These are phyloP conservation scores for Jatropha curcas DNA, from an alignment of 345 rosid species.

Conservation along the genomic window DNA sequence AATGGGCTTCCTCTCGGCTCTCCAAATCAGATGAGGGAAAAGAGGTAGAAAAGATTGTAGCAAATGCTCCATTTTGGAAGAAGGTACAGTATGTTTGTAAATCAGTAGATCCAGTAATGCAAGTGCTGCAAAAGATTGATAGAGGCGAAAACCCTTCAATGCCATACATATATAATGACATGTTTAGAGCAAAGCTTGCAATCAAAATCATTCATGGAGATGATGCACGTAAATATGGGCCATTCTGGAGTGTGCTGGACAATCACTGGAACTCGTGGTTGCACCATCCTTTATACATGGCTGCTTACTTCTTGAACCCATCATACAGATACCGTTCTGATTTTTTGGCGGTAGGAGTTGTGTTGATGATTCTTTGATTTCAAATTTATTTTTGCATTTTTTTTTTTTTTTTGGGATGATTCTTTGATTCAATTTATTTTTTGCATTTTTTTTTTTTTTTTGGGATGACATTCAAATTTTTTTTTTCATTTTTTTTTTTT, in stretches of 20 bases:
- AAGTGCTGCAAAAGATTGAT: constrained; percentile 39
- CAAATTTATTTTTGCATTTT: neutral
- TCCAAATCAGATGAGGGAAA: constrained; percentile 43
- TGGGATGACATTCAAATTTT: too few relatives aligned
- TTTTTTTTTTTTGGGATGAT: too few relatives aligned
- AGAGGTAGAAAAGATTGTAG: constrained; percentile 43
- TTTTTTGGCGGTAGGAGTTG: constrained; percentile 60
- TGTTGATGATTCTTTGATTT: constrained; percentile 9
- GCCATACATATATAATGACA: constrained; percentile 40
- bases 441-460: too few relatives aligned
- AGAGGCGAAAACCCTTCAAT: constrained; percentile 34
- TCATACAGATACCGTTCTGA: constrained; percentile 74
- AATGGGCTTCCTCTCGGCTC: constrained; percentile 38
- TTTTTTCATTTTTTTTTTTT: neutral
- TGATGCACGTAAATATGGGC: constrained; percentile 59
- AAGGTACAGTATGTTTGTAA: constrained; percentile 34
- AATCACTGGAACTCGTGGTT: constrained; percentile 66
- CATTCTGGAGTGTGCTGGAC: constrained; percentile 81
- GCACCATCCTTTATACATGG: constrained; percentile 82
- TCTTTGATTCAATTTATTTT: constrained; percentile 1
- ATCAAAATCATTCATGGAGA: constrained; percentile 41
- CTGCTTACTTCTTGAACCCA: constrained; percentile 92
- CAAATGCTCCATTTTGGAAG: constrained; percentile 46
- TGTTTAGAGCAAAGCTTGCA: constrained; percentile 41
- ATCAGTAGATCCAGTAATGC: constrained; percentile 41